Conservation (phyloP, 768 basidiomycete genomes). For the Kwoniella dejecticola region DNA sequence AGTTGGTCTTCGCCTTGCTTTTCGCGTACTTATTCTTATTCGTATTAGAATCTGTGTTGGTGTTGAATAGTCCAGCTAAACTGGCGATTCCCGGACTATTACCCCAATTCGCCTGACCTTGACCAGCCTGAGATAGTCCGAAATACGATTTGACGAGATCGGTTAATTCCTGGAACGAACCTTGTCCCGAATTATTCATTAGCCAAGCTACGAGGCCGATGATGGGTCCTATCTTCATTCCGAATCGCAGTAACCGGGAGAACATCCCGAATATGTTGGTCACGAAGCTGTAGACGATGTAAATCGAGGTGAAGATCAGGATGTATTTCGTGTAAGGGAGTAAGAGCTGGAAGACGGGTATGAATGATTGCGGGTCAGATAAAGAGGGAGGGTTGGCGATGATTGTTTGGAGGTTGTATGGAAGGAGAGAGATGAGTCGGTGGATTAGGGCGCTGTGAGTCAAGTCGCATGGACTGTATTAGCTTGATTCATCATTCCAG, state of each 20-base stretch:
- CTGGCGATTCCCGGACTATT: conserved; percentile 29
- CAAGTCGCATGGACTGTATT: no score
- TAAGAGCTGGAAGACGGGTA: conserved; percentile 33
- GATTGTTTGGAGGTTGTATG: conserved; percentile 31
- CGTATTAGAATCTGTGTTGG: not conserved
- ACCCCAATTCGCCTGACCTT: not conserved
- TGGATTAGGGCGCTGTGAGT: conserved; percentile 16
- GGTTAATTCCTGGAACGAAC: conserved; percentile 39
- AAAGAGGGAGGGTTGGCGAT: conserved; percentile 36
- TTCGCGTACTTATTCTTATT: not conserved
- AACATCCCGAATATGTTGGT: conserved; percentile 38
- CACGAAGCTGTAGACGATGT: conserved; percentile 40
- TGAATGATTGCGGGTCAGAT: conserved; percentile 31
- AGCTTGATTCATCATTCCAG: no score
- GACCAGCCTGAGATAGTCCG: conserved; percentile 15
- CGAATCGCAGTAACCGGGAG: conserved; percentile 42
- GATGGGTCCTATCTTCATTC: conserved; percentile 40
- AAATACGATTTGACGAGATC: conserved; percentile 34
- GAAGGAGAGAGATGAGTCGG: conserved; percentile 28
- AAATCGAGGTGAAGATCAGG: conserved; percentile 41
- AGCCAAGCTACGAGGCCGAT: conserved; percentile 43
- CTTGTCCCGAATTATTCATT: conserved; percentile 48
- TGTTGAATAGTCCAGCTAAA: conserved; percentile 30
- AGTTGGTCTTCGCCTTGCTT: no score
- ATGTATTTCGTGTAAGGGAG: conserved; percentile 32